Base-by-base conservation (phyloP, 768 basidiomycete genomes). In the Austroboletus eburneus region DNA sequence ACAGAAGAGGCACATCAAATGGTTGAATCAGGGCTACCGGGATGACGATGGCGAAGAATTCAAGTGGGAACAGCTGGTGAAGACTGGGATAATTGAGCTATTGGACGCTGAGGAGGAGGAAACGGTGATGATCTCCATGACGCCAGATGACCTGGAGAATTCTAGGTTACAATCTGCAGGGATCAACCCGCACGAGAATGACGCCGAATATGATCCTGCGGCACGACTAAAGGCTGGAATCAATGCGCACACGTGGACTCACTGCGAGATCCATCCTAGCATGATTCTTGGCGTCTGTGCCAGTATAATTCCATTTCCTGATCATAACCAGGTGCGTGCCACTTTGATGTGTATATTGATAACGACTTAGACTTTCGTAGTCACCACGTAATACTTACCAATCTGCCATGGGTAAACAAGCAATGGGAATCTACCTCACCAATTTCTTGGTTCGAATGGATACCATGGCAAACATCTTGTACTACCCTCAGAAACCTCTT, bases 341-440 rank as follows among this genome's bases (percentile, higher is more conserved):
- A 25, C 42, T 50, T 30, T 4, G 21, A 12, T 38, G 40, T 39
- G 4, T 39, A 37, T 33, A n/a, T n/a, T 24, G 32, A 29, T 29
- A 7, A 27, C 30, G n/a, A 14, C 33, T 50, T 39, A 51, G 46
- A 57, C 17, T 48, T 24, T 44, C 25, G 9, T 53, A 98, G 91
- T 99, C 95, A 49, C 95, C 95, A 55, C 96, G 95, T 82, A 99
- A 99, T 64, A 99, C 95, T 4, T 99, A 99, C 63, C 95, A 99
- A 72, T 98, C 95, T 37, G 95, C 95, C 43, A 99, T 99, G 95
- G 96, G 96, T 57, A 99, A 99, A 72, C 95, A 99, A 81, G 95
- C 95, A 10, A 99, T 99, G 95, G 95, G 96, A 42, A 92, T 98
- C 55, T 96, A 89, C 70, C 78, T 98, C 29, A 98, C 95, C 29